These are phyloP conservation scores for Lasiodiplodia citricola DNA, from an alignment of 2,329 filamentous ascomycete species.

Conservation along the genomic window DNA sequence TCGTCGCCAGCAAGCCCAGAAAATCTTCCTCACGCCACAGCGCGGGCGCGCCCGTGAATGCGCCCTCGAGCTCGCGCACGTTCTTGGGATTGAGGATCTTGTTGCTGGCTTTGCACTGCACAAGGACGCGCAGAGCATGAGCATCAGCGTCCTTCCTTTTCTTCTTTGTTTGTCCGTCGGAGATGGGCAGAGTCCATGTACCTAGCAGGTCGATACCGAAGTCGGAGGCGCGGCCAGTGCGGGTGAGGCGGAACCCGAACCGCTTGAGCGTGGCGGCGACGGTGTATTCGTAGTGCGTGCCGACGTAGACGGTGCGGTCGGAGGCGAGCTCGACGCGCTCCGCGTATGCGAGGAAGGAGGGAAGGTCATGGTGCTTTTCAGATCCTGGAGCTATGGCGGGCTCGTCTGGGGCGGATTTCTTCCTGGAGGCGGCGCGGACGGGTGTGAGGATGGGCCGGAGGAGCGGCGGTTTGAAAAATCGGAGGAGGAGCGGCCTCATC, in stretches of 20 bases:
- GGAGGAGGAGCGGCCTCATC: constrained; percentile 21
- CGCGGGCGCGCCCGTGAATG: constrained; percentile 73
- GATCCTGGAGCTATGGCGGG: constrained; percentile 35
- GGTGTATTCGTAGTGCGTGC: constrained; percentile 79
- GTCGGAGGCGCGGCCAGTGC: constrained; percentile 71
- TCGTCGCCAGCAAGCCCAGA: constrained; percentile 73
- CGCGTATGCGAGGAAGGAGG: constrained; percentile 70
- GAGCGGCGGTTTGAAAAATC: background rate
- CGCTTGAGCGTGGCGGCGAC: constrained; percentile 61
- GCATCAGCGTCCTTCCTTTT: constrained; percentile 32
- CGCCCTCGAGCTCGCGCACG: constrained; percentile 79
- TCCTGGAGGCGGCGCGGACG: background rate
- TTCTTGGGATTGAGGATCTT: constrained; percentile 60
- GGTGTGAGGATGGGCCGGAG: background rate
- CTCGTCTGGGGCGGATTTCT: background rate
- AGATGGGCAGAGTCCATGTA: constrained; percentile 62
- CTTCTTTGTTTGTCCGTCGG: background rate
- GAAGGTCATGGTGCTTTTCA: constrained; percentile 64
- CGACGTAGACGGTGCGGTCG: constrained; percentile 67
- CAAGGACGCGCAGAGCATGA: constrained; percentile 48
- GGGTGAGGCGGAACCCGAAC: constrained; percentile 68
- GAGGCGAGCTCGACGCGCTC: constrained; percentile 60
- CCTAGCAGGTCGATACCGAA: constrained; percentile 77
- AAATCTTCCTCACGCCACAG: constrained; percentile 70
- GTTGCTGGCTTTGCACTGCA: constrained; percentile 72